Evolutionary conservation across 192 early-diverging fungal species (phyloP).

Genomic region (Geranomyces variabilis): DNA sequence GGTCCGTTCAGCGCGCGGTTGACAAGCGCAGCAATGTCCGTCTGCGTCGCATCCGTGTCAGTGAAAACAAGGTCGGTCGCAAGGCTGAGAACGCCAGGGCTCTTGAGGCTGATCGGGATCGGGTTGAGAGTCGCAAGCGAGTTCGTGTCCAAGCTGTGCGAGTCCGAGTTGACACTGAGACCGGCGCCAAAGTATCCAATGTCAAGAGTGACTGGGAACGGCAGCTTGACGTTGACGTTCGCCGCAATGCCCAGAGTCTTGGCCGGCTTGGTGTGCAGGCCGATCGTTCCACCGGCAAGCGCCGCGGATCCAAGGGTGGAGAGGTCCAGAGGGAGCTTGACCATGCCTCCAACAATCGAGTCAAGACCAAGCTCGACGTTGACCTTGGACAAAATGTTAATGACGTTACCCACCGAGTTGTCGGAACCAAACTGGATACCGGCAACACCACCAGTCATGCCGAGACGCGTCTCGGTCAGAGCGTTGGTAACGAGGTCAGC

Average conservation of each 20-base stretch:
- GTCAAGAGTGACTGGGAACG: conserved; percentile 17
- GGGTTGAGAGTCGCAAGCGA: conserved; percentile 17
- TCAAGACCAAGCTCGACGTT: conserved; percentile 25
- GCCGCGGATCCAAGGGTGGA: conserved; percentile 15
- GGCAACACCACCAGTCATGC: conserved; percentile 12
- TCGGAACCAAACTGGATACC: conserved; percentile 23
- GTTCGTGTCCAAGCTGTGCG: conserved; percentile 4
- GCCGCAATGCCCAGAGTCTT: conserved; percentile 18
- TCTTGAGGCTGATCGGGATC: background rate
- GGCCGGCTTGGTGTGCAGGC: conserved; percentile 19
- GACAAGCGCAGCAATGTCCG: conserved; percentile 19
- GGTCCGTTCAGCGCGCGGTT: conserved; percentile 15
- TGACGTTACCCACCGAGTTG: conserved; percentile 4
- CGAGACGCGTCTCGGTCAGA: conserved; percentile 3
- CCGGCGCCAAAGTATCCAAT: conserved; percentile 31
- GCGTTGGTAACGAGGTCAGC: conserved; percentile 36
- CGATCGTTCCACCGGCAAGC: conserved; percentile 21
- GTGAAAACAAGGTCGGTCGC: conserved; percentile 15
- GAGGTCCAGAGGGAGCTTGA: conserved; percentile 27
- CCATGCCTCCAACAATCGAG: conserved; percentile 13
- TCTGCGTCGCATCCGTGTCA: conserved; percentile 36
- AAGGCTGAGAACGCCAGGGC: conserved; percentile 7
- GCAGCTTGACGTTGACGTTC: conserved; percentile 13
- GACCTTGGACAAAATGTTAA: conserved; percentile 30
- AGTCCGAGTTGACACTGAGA: conserved; percentile 1